Percentiles rank a stretch among this genome's conserved stretches.
phyloP scores from a whole-genome alignment of 1,139 yeast genomes.

The Saccharomyces hybrid region DNA sequence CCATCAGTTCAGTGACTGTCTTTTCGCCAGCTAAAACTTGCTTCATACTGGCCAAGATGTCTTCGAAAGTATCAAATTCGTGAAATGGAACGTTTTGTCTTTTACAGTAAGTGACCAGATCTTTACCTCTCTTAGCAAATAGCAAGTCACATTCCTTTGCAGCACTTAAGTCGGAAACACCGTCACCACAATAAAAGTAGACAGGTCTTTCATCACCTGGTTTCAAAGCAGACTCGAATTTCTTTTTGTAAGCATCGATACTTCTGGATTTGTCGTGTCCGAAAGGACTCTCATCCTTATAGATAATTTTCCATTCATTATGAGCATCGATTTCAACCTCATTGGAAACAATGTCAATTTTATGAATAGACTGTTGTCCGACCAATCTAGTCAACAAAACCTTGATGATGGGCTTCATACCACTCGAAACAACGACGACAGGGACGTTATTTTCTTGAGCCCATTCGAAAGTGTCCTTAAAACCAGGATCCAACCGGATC shows the following conservation, averaged over 20 bases:
- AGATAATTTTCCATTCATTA: slow-evolving; percentile 73
- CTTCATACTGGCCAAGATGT: slow-evolving; percentile 54
- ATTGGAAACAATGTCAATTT: slow-evolving; percentile 78
- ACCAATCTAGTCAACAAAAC: slow-evolving; percentile 68
- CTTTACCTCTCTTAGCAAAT: slow-evolving; percentile 90
- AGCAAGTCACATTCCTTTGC: slow-evolving; percentile 90
- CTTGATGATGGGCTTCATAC: slow-evolving; percentile 86
- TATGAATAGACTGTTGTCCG: slow-evolving; percentile 64
- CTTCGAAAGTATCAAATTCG: slow-evolving; percentile 68
- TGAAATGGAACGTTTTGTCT: slow-evolving; percentile 76
- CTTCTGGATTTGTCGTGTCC: slow-evolving; percentile 93
- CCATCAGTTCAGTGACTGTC: slow-evolving; percentile 37
- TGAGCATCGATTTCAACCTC: slow-evolving; percentile 54
- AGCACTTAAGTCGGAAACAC: slow-evolving; percentile 90
- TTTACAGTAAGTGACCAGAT: slow-evolving; percentile 75
- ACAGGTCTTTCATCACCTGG: slow-evolving; percentile 41
- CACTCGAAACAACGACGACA: slow-evolving; percentile 73
- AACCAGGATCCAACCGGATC: slow-evolving; percentile 83
- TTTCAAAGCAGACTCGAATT: slow-evolving; percentile 36
- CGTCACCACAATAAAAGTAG: slow-evolving; percentile 92
- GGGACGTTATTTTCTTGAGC: slow-evolving; percentile 65
- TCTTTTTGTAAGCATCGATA: slow-evolving; percentile 54
- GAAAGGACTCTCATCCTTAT: slow-evolving; percentile 75
- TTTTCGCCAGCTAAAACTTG: slow-evolving; percentile 40
- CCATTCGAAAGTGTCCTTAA: slow-evolving; percentile 74